These are phyloP conservation scores for Yamadazyma scolyti DNA, from an alignment of 805 yeast genomes.

Conservation along the genomic window DNA sequence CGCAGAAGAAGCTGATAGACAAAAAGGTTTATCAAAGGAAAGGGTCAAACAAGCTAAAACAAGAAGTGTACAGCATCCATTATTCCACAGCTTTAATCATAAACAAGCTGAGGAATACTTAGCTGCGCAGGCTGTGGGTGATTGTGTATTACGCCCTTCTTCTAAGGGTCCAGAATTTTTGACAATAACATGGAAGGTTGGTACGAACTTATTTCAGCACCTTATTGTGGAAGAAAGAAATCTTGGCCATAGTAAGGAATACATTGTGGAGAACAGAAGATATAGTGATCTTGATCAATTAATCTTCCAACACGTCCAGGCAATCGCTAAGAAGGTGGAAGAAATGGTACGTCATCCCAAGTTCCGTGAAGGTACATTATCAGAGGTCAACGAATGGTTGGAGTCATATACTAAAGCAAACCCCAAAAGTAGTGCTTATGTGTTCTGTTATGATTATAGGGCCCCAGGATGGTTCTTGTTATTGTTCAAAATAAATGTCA, in stretches of 20 bases:
- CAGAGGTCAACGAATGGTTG: slow-evolving; percentile 82
- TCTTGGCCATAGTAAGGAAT: slow-evolving; percentile 56
- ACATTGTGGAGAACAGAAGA: slow-evolving; percentile 61
- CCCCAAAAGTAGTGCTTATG: slow-evolving; percentile 84
- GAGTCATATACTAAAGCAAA: slow-evolving; percentile 88
- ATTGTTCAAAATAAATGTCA: slow-evolving; percentile 76
- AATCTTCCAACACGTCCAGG: slow-evolving; percentile 80
- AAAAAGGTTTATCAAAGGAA: slow-evolving; percentile 55
- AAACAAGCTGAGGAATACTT: slow-evolving; percentile 90
- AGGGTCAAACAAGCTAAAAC: slow-evolving; percentile 65
- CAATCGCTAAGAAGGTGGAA: slow-evolving; percentile 76
- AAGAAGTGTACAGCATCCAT: slow-evolving; percentile 86
- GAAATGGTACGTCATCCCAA: slow-evolving; percentile 86
- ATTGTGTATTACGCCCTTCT: slow-evolving; percentile 90
- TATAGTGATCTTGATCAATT: slow-evolving; percentile 92
- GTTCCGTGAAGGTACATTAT: slow-evolving; percentile 74
- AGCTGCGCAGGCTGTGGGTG: slow-evolving; percentile 88
- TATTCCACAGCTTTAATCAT: slow-evolving; percentile 77
- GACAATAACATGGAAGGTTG: slow-evolving; percentile 95
- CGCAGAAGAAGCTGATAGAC: slow-evolving; percentile 65
- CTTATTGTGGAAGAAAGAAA: slow-evolving; percentile 77
- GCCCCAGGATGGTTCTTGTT: slow-evolving; percentile 92
- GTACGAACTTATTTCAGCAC: slow-evolving; percentile 87
- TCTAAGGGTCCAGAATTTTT: slow-evolving; percentile 84
- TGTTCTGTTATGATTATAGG: slow-evolving; percentile 84